A percentile compares a stretch with the other conserved stretches of the same genome.
Evolutionary conservation across 192 early-diverging fungal genomes (phyloP).

Genomic region (Oehlia diaphana): DNA sequence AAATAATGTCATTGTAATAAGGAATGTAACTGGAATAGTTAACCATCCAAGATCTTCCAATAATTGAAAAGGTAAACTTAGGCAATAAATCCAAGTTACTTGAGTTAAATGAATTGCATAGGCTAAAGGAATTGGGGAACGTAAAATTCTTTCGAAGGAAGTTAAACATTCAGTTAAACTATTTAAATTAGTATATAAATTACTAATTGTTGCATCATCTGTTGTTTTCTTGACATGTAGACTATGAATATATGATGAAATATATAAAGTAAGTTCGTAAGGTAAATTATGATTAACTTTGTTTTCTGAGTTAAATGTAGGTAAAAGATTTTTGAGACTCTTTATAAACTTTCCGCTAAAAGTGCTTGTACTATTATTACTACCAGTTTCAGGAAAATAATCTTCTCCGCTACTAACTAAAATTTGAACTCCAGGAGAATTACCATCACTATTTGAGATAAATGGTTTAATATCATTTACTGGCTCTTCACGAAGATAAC

Average conservation of each 20-base stretch:
- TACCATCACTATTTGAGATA: slow-evolving; percentile 50
- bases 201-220: slow-evolving; percentile 47
- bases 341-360: not conserved
- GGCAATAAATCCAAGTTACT: slow-evolving; percentile 68
- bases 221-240: slow-evolving; percentile 39
- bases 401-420: not conserved
- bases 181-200: slow-evolving; percentile 52
- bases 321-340: not conserved
- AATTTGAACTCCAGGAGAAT: slow-evolving; percentile 22
- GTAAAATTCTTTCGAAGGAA: slow-evolving; percentile 78
- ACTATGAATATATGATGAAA: slow-evolving; percentile 54
- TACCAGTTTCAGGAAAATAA: not conserved
- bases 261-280: slow-evolving; percentile 57
- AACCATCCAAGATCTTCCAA: slow-evolving; percentile 50
- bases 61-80: slow-evolving; percentile 82
- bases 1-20: slow-evolving; percentile 73
- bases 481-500: slow-evolving; percentile 78
- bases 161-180: slow-evolving; percentile 58
- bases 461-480: slow-evolving; percentile 72
- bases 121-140: slow-evolving; percentile 85
- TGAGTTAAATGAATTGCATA: slow-evolving; percentile 89
- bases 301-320: slow-evolving; percentile 17
- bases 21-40: slow-evolving; percentile 66
- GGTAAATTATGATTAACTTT: slow-evolving; percentile 52
- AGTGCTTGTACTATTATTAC: not conserved